Base-by-base conservation (phyloP, 306 rosid species). In the Acacia acuminata region DNA sequence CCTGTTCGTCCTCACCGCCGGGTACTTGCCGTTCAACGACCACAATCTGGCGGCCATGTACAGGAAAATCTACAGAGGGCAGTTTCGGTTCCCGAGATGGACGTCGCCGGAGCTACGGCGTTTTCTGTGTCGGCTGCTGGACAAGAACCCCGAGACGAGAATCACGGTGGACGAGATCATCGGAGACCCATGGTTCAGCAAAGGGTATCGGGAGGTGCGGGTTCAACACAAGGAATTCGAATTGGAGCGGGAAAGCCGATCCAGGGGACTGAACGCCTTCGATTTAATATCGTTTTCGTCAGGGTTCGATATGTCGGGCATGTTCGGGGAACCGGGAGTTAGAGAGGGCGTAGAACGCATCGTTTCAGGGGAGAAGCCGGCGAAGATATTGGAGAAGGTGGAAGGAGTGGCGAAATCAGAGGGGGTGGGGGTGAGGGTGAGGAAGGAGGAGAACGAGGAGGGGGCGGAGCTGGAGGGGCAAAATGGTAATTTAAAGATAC, bases 21-120 rank as follows among this genome's bases (percentile, higher is more conserved):
- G 94, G 0, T 94, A 89, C 4, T 79, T 94, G 2, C 98, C 94
- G 0, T 94, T 94, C 71, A 92, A 86, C 76, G 94, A 90, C 32
- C 17, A 82, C 0, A 89, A 81, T 36, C 80, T 92, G 2, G 85
- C 90, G 78, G 81, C 72, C 53, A 81, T 94, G 94, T 92, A 94
- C 32, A 75, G 90, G 69, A 94, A 91, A 66, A 94, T 94, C 10
- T 89, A 77, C 84, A 67, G 90, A 0, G 98, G 92, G 0, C 89
- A 88, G 16, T 90, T 90, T 24, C 85, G 90, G 30, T 90, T 58
- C 20, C 97, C 97, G 3, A 85, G 76, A 38, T 94, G 94, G 94
- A 87, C 84, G 9, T 86, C 91, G 0, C 86, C 88, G 2, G 92
- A 82, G 17, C 85, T 90, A 0, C 85, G 69, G 3, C 77, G 83